Evolutionary conservation across 805 yeast species (phyloP).

Genomic region (Spathaspora girioi): DNA sequence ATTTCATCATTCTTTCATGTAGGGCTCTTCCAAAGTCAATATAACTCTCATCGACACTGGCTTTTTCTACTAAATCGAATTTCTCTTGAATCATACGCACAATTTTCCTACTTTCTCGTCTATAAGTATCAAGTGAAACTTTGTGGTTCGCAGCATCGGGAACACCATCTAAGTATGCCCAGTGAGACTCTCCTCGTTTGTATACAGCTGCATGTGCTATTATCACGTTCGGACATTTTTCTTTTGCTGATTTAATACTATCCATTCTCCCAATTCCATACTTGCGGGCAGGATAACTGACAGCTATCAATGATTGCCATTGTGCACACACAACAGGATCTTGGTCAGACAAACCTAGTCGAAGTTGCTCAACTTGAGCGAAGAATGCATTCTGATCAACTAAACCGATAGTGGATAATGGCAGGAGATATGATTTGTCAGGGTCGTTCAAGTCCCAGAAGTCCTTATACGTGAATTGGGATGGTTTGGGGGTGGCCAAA

Average conservation of each 20-base stretch:
- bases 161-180: slow-evolving; percentile 66
- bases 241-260: slow-evolving; percentile 58
- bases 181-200: slow-evolving; percentile 76
- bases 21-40: slow-evolving; percentile 75
- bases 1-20: slow-evolving; percentile 34
- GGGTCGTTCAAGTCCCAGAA: slow-evolving; percentile 46
- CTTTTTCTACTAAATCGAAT: slow-evolving; percentile 80
- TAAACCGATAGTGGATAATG: slow-evolving; percentile 76
- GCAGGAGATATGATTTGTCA: slow-evolving; percentile 52
- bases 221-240: slow-evolving; percentile 72
- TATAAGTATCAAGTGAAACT: slow-evolving; percentile 86
- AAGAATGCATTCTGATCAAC: slow-evolving; percentile 93
- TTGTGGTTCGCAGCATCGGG: slow-evolving; percentile 67
- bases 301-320: slow-evolving; percentile 89
- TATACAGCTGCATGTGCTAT: slow-evolving; percentile 93
- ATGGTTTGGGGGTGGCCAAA: neutral
- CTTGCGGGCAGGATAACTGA: slow-evolving; percentile 82
- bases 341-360: slow-evolving; percentile 58
- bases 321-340: slow-evolving; percentile 94
- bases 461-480: slow-evolving; percentile 46
- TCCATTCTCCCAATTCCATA: slow-evolving; percentile 82
- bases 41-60: slow-evolving; percentile 93
- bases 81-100: slow-evolving; percentile 56
- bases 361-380: slow-evolving; percentile 86
- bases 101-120: slow-evolving; percentile 82